Conservation (phyloP, 2,329 filamentous ascomycete species). For the Penicillium palitans region DNA sequence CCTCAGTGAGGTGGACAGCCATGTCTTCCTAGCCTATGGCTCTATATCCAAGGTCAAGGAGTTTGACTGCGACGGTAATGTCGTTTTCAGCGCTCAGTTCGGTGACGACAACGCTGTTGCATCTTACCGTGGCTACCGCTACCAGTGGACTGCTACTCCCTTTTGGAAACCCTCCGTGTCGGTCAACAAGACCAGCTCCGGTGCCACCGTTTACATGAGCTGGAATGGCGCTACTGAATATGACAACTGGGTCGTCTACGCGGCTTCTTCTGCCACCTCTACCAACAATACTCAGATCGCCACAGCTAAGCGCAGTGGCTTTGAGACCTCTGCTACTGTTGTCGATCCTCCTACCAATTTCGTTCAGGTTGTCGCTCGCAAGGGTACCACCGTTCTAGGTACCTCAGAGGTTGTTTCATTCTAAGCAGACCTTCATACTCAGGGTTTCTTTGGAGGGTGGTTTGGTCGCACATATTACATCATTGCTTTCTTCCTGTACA, state of each 20-base stretch:
- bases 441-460: neutral
- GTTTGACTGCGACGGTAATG: conserved; percentile 28
- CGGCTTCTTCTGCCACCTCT: conserved; percentile 20
- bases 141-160: conserved; percentile 23
- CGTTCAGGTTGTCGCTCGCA: conserved; percentile 33
- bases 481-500: neutral
- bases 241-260: conserved; percentile 36
- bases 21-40: conserved; percentile 36
- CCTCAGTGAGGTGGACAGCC: neutral
- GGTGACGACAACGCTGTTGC: conserved; percentile 25
- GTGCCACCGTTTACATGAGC: conserved; percentile 37
- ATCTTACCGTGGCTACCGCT: conserved; percentile 34
- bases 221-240: conserved; percentile 43
- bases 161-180: conserved; percentile 21
- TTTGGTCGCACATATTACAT: neutral
- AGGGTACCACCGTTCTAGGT: conserved; percentile 27
- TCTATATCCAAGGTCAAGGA: conserved; percentile 35
- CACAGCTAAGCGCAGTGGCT: conserved; percentile 28
- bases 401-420: conserved; percentile 19
- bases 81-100: conserved; percentile 34
- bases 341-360: conserved; percentile 19
- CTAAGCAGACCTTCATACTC: neutral
- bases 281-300: conserved; percentile 23
- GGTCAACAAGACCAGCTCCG: conserved; percentile 2
- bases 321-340: conserved; percentile 29